A percentile compares a stretch with the other conserved stretches of the same genome.
Conservation (phyloP, 129 eudicot genomes). For the Heracleum sosnowskyi region DNA sequence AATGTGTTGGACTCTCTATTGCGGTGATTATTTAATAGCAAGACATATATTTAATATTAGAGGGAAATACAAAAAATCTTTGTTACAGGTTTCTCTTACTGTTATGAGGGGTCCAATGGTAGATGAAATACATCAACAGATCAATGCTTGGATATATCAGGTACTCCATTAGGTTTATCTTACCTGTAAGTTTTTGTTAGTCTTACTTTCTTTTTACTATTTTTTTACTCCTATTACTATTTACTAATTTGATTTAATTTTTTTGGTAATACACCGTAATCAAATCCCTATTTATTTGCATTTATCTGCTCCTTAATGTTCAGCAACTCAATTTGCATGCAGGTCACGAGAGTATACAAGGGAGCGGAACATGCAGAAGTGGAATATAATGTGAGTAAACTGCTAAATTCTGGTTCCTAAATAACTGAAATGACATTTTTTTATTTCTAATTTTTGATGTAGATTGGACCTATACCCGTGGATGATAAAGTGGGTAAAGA, state of each 20-base stretch:
- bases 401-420: constrained; percentile 10
- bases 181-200: neutral
- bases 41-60: neutral
- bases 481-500: constrained; percentile 93
- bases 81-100: constrained; percentile 46
- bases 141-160: constrained; percentile 84
- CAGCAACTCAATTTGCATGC: constrained; percentile 23
- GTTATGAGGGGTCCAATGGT: constrained; percentile 66
- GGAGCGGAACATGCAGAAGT: constrained; percentile 89
- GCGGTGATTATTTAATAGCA: constrained; percentile 9
- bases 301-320: constrained; percentile 11
- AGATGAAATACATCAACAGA: constrained; percentile 87
- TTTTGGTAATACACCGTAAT: neutral
- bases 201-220: neutral
- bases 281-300: neutral
- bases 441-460: constrained; percentile 8
- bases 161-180: constrained; percentile 22
- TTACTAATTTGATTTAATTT: neutral
- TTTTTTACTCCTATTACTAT: neutral
- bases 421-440: neutral
- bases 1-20: constrained; percentile 2
- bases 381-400: constrained; percentile 66
- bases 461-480: constrained; percentile 97
- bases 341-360: constrained; percentile 93
- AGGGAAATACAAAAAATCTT: constrained; percentile 8